phyloP scores from a whole-genome alignment of 2,329 filamentous ascomycete genomes.

The Aureobasidium leucospermi region DNA sequence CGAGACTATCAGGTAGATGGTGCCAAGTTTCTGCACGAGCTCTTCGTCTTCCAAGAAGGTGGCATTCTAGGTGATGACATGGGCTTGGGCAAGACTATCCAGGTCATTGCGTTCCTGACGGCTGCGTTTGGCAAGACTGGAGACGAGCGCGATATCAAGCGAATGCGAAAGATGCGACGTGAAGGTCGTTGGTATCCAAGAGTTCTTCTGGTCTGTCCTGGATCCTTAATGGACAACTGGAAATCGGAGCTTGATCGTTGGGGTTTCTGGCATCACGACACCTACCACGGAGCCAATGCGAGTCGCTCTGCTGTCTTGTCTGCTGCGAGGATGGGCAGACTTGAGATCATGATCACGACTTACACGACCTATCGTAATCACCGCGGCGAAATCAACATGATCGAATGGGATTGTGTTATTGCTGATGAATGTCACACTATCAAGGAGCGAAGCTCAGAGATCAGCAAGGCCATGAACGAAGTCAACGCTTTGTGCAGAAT shows the following conservation, averaged over 20 bases:
- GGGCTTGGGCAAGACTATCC: constrained; percentile 94
- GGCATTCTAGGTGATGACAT: constrained; percentile 94
- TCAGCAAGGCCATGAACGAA: constrained; percentile 79
- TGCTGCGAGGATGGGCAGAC: constrained; percentile 64
- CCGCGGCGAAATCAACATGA: constrained; percentile 68
- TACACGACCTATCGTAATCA: constrained; percentile 81
- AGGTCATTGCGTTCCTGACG: constrained; percentile 86
- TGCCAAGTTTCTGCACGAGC: constrained; percentile 73
- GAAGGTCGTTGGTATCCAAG: constrained; percentile 69
- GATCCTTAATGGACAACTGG: constrained; percentile 87
- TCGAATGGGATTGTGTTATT: constrained; percentile 89
- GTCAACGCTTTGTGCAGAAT: constrained; percentile 89
- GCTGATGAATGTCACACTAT: constrained; percentile 90
- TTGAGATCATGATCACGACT: constrained; percentile 91
- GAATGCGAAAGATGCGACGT: constrained; percentile 78
- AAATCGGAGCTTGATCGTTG: constrained; percentile 75
- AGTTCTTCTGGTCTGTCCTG: constrained; percentile 80
- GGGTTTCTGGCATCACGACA: constrained; percentile 91
- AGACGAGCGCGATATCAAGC: constrained; percentile 74
- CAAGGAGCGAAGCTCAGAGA: constrained; percentile 71
- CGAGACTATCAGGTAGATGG: constrained; percentile 87
- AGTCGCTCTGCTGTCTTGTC: constrained; percentile 45
- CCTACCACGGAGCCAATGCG: constrained; percentile 63
- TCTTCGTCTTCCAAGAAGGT: constrained; percentile 86
- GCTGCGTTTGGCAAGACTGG: constrained; percentile 91